Conservation (phyloP, 768 basidiomycete genomes). For the Tulasnella sp. region DNA sequence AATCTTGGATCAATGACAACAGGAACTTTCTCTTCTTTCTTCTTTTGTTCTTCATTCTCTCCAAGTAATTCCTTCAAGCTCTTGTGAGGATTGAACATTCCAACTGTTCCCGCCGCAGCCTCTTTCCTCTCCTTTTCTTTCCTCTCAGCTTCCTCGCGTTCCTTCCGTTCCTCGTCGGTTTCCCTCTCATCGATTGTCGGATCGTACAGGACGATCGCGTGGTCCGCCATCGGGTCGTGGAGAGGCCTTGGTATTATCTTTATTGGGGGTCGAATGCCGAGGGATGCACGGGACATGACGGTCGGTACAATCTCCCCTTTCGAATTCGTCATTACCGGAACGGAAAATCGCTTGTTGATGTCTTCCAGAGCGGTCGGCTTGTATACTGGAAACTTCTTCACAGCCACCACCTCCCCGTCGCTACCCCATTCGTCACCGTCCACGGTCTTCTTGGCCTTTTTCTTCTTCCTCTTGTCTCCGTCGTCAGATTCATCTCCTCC, state of each 20-base stretch:
- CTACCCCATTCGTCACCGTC: constrained; percentile 65
- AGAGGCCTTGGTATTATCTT: constrained; percentile 86
- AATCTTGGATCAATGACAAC: constrained; percentile 95
- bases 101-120: constrained; percentile 61
- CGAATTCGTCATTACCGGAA: constrained; percentile 78
- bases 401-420: constrained; percentile 57
- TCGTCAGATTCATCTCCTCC: constrained; percentile 54
- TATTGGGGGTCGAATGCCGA: constrained; percentile 82
- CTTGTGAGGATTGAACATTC: constrained; percentile 89
- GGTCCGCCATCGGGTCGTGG: constrained; percentile 97
- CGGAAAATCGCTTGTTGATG: constrained; percentile 66
- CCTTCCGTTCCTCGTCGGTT: constrained; percentile 81
- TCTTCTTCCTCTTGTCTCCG: constrained; percentile 63
- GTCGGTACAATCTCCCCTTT: constrained; percentile 64
- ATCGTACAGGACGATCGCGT: constrained; percentile 96
- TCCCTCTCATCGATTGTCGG: constrained; percentile 93
- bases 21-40: constrained; percentile 76
- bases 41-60: constrained; percentile 65
- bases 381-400: constrained; percentile 73
- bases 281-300: constrained; percentile 65
- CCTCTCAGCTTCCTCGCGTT: constrained; percentile 72
- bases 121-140: constrained; percentile 66
- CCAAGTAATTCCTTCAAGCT: constrained; percentile 79
- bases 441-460: constrained; percentile 66
- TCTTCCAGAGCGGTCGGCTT: constrained; percentile 75